Evolutionary conservation across 228 moss, liverwort and hornwort species (phyloP).

Genomic region (Sphagnum magellanicum): DNA sequence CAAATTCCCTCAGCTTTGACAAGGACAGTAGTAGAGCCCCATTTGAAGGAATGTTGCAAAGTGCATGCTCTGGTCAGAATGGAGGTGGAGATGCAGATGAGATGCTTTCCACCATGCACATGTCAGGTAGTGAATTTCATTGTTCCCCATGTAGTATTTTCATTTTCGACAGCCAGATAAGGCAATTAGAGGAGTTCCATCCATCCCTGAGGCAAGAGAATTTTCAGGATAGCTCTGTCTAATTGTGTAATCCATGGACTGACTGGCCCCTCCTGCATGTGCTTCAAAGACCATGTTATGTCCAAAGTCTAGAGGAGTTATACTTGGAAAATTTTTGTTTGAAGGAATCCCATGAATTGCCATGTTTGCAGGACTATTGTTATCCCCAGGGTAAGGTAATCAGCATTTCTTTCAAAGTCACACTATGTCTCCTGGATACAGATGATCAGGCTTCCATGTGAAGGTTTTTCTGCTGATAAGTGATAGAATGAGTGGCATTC

Average conservation of each 20-base stretch:
- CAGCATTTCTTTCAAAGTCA: constrained; percentile 3
- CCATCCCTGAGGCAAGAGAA: no score
- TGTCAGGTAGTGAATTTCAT: constrained; percentile 15
- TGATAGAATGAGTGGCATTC: background rate
- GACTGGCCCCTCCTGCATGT: no score
- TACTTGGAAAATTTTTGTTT: no score
- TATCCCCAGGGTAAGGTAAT: no score
- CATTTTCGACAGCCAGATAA: background rate
- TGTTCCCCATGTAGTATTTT: background rate
- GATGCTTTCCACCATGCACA: constrained; percentile 9
- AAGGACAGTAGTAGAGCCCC: constrained; percentile 34
- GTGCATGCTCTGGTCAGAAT: constrained; percentile 23
- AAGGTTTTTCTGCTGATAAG: background rate
- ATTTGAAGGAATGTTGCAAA: constrained; percentile 25
- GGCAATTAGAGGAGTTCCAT: background rate
- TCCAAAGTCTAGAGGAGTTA: no score
- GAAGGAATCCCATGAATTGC: no score
- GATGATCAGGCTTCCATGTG: background rate
- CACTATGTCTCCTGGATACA: background rate
- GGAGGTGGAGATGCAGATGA: constrained; percentile 16
- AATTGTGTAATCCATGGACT: no score
- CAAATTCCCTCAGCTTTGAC: constrained; percentile 15
- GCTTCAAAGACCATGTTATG: no score
- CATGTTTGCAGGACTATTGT: no score
- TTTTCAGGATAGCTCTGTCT: no score